Base-by-base conservation (phyloP, 192 early-diverging fungal species). In the Backusella tarrabulga region DNA sequence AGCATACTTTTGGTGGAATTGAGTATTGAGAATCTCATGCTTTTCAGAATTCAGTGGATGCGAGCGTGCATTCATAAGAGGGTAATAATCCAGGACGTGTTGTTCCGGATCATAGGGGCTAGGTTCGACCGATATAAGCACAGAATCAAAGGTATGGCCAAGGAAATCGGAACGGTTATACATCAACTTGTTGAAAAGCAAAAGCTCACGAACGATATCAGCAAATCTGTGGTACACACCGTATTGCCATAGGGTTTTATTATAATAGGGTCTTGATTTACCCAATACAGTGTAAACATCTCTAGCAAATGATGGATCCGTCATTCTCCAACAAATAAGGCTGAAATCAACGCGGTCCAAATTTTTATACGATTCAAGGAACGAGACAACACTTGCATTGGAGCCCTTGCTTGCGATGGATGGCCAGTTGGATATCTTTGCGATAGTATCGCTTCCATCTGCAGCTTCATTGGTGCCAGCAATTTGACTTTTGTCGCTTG, bases 31-130 rank as follows among this genome's bases (percentile, higher is more conserved):
- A n/a, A 88, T 85, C 9, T 75, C 77, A 21, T 74, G 67, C 2
- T 72, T 54, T 6, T 71, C 60, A 5, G 66, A 73, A 11, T 60
- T 42, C 23, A 69, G 29, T 26, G 32, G 6, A 69, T 56, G 83
- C 83, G 85, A 85, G 82, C 87, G 68, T n/a, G 87, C 85, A 67
- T 86, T 86, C 36, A 86, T 76, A 4, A 88, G 36, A 9, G 87
- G 87, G 54, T 83, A 83, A 38, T 86, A 88, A 38, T 83, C 82
- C 14, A 77, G 35, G 19, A 80, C 29, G 23, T 80, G 67, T 9
- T 83, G 63, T 29, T 63, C 26, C 3, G 21, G 29, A 63, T 63
- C 56, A 63, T 29, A 63, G 4, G 56, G 56, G 23, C 56, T 63
- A 26, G 56, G 56, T 63, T 63, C 56, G 4, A 63, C 56, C 1